These are phyloP conservation scores for Cucurbita ficifolia DNA, from an alignment of 306 rosid species.

Conservation along the genomic window DNA sequence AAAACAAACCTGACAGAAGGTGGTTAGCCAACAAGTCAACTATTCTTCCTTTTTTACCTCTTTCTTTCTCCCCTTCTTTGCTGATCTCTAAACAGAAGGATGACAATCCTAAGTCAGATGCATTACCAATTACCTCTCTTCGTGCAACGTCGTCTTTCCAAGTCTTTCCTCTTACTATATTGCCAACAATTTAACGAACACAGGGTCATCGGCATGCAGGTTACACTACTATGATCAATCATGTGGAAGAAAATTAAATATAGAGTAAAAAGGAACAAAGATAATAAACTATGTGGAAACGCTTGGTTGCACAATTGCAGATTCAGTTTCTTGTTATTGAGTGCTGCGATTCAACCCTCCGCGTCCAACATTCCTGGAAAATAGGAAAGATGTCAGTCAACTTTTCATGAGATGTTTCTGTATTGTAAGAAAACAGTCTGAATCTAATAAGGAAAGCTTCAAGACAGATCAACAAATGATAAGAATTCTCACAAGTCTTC, in stretches of 20 bases:
- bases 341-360: constrained; percentile 96
- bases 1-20: constrained; percentile 46
- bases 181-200: constrained; percentile 27
- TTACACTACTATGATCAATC: constrained; percentile 50
- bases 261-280: constrained; percentile 16
- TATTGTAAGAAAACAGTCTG: not conserved
- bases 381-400: constrained; percentile 13
- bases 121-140: constrained; percentile 44
- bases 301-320: constrained; percentile 16
- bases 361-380: constrained; percentile 57
- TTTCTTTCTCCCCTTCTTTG: constrained; percentile 18
- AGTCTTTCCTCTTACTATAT: constrained; percentile 15
- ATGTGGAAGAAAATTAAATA: constrained; percentile 12
- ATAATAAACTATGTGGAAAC: constrained; percentile 26
- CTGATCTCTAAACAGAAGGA: constrained; percentile 54
- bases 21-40: constrained; percentile 66
- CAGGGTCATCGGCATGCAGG: constrained; percentile 39
- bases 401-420: not conserved
- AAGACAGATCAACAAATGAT: not conserved
- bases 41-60: constrained; percentile 14
- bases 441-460: not conserved
- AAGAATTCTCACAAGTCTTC: not conserved
- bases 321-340: constrained; percentile 39
- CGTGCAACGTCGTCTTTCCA: constrained; percentile 10
- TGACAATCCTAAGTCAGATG: constrained; percentile 73